Evolutionary conservation across 192 early-diverging fungal genomes (phyloP).

Genomic region (Fimicolochytrium jonesii): DNA sequence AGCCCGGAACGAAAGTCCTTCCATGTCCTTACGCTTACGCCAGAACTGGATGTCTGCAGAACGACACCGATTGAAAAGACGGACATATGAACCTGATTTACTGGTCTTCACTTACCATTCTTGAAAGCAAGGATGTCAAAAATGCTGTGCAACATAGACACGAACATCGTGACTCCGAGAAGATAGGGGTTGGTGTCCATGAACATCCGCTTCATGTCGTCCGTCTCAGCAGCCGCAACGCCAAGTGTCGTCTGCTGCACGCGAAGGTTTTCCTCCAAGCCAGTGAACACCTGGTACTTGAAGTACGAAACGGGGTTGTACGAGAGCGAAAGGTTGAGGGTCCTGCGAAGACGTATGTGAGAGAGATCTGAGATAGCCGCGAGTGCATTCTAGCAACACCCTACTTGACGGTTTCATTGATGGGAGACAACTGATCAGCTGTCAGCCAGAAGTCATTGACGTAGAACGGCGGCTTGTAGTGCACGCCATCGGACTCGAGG

Average conservation of each 20-base stretch:
- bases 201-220: conserved; percentile 89
- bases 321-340: conserved; percentile 62
- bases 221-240: conserved; percentile 54
- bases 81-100: no score
- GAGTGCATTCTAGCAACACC: not conserved
- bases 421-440: conserved; percentile 55
- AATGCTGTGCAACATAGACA: conserved; percentile 73
- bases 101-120: conserved; percentile 81
- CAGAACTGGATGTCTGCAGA: conserved; percentile 91
- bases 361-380: not conserved
- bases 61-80: no score
- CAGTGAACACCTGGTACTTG: conserved; percentile 69
- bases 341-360: conserved; percentile 16
- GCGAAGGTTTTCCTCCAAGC: conserved; percentile 65
- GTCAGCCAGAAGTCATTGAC: conserved; percentile 84
- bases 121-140: conserved; percentile 95
- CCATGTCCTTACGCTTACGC: conserved; percentile 74
- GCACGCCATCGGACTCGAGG: conserved; percentile 24
- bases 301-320: conserved; percentile 63
- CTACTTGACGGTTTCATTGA: conserved; percentile 74
- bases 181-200: conserved; percentile 84
- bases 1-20: conserved; percentile 76
- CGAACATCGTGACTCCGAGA: conserved; percentile 67
- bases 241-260: conserved; percentile 54
- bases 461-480: conserved; percentile 67